Base-by-base conservation (phyloP, 192 early-diverging fungal species). In the Globomyces pollinis-pini region DNA sequence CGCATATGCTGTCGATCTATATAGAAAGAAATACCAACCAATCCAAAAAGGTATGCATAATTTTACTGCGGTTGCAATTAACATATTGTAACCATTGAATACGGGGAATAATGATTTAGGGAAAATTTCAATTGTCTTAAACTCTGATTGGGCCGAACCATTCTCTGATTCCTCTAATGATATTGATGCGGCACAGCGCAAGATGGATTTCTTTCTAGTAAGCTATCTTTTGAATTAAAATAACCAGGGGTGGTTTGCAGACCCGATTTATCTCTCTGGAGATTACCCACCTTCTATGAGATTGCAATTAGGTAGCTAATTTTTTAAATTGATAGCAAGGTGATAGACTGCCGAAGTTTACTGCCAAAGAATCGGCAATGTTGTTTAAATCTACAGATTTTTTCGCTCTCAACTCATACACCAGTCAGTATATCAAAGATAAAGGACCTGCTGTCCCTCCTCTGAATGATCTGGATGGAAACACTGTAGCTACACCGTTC, bases 351-450 rank as follows among this genome's bases (percentile, higher is more conserved):
- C 44, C 8, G 71, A 73, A 34, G 73, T 75, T 63, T n/a, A n/a
- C n/a, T n/a, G n/a, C n/a, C n/a, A 18, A 67, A n/a, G 33, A 71
- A 42, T 59, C 13, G n/a, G 15, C n/a, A 12, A 26, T n/a, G 12
- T n/a, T n/a, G n/a, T 15, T 15, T 15, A 39, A 20, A 20, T 20
- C 72, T n/a, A 31, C 34, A 9, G 73, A 75, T 38, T 75, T 69
- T 66, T 62, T 75, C 44, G 71, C 55, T 20, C 52, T 73, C 39
- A 75, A 75, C 68, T 51, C 57, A 16, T 75, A 75, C 63, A 73
- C 67, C 31, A 13, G 72, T 8, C 34, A 29, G 30, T 74, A 62
- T 51, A 28, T 70, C 24, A 42, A 63, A 12, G 50, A 30, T 4
- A n/a, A 18, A 33, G 50, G 31, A 35, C 13, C 26, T 7, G 20